These are phyloP conservation scores for Suillus ampliporus DNA, from an alignment of 768 basidiomycete genomes.

Conservation along the genomic window DNA sequence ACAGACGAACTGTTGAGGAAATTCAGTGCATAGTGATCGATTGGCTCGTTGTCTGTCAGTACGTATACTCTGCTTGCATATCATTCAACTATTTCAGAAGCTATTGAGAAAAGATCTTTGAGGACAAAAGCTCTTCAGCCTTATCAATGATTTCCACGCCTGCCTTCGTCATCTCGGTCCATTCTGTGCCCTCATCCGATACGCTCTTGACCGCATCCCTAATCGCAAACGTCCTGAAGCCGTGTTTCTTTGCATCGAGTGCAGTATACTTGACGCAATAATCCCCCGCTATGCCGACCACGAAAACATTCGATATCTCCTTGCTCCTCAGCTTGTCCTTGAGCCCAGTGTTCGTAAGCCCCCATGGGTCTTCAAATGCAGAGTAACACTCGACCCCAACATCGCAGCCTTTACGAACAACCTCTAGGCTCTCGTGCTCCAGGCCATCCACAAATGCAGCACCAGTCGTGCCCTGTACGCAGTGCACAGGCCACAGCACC, in stretches of 20 bases:
- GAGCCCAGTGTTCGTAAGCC: constrained; percentile 52
- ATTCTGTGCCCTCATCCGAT: constrained; percentile 37
- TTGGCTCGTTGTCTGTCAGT: background rate
- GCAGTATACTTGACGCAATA: constrained; percentile 74
- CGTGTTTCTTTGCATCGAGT: constrained; percentile 53
- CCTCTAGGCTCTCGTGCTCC: constrained; percentile 44
- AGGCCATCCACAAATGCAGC: constrained; percentile 64
- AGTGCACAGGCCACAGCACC: constrained; percentile 84
- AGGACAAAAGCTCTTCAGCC: constrained; percentile 27
- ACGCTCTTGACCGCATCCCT: constrained; percentile 54
- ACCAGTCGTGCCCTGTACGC: constrained; percentile 64
- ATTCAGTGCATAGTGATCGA: background rate
- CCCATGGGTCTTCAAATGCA: constrained; percentile 72
- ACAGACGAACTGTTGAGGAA: background rate
- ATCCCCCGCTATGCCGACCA: constrained; percentile 77
- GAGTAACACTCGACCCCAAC: constrained; percentile 76
- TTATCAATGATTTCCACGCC: constrained; percentile 41
- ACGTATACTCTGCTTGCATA: background rate
- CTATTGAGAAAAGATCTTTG: constrained; percentile 5
- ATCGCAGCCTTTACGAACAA: constrained; percentile 62
- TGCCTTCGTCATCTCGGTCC: constrained; percentile 43
- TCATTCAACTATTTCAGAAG: background rate
- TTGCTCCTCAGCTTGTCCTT: constrained; percentile 45
- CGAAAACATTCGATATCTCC: constrained; percentile 60
- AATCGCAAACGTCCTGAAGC: constrained; percentile 57